Conservation (phyloP, 495 filamentous ascomycete species). For the Hyaloscypha finlandica region DNA sequence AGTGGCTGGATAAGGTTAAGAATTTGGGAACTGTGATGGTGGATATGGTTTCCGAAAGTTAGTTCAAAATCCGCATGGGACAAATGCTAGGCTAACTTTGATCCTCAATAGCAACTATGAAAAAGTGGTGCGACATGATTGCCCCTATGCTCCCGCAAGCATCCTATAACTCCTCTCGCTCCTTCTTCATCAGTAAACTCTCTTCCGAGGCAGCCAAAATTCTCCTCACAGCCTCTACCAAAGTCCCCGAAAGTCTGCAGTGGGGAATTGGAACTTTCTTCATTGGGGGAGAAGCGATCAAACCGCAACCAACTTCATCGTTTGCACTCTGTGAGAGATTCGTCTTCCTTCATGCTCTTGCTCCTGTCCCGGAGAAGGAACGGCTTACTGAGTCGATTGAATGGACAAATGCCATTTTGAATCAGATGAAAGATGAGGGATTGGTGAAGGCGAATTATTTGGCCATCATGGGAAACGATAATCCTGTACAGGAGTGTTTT, state of each 20-base stretch:
- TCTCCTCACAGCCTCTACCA: not conserved
- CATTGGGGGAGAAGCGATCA: not conserved
- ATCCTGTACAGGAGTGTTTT: not conserved
- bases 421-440: not conserved
- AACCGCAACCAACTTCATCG: not conserved
- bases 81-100: not conserved
- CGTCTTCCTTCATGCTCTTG: slow-evolving; percentile 2
- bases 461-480: not conserved
- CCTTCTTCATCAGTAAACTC: not conserved
- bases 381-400: not conserved
- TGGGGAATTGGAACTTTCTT: not conserved
- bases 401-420: not conserved
- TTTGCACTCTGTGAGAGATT: not conserved
- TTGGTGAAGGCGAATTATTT: not conserved
- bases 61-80: not conserved
- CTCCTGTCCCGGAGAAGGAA: not conserved
- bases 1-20: not conserved
- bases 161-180: not conserved
- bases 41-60: slow-evolving; percentile 4
- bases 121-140: not conserved
- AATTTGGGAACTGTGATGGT: not conserved
- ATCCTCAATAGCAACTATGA: not conserved
- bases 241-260: not conserved
- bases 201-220: not conserved
- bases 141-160: not conserved